phyloP scores from a whole-genome alignment of 169 alveolate species.

The Eimeria acervulina region DNA sequence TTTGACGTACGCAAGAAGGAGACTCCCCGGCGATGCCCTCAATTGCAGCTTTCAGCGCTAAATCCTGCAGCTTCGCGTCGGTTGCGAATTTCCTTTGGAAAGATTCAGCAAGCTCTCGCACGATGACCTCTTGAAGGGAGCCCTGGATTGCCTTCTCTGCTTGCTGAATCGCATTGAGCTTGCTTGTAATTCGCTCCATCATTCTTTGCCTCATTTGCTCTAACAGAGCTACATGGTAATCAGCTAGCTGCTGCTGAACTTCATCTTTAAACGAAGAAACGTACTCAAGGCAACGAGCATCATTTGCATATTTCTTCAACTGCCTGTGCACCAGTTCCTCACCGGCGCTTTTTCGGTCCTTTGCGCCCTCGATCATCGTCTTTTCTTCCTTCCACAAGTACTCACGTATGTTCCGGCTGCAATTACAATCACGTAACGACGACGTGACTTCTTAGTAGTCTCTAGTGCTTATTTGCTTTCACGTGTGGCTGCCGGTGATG shows the following conservation, averaged over 20 bases:
- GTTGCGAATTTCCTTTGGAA: conserved; percentile 30
- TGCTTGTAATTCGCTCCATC: conserved; percentile 64
- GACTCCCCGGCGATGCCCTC: conserved; percentile 70
- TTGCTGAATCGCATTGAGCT: conserved; percentile 82
- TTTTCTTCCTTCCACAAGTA: conserved; percentile 91
- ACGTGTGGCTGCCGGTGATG: neutral
- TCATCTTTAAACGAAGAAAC: conserved; percentile 84
- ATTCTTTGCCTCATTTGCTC: conserved; percentile 73
- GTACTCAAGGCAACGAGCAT: conserved; percentile 84
- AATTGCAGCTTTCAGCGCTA: conserved; percentile 80
- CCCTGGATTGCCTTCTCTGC: conserved; percentile 83
- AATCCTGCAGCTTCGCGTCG: conserved; percentile 76
- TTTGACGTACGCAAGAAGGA: conserved; percentile 56
- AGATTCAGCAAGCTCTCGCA: conserved; percentile 78
- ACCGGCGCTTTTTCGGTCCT: conserved; percentile 89
- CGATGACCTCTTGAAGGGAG: conserved; percentile 84
- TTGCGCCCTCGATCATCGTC: conserved; percentile 88
- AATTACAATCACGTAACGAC: neutral
- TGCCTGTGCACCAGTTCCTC: conserved; percentile 91
- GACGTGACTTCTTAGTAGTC: neutral
- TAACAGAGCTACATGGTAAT: conserved; percentile 81
- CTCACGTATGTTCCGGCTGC: conserved; percentile 89
- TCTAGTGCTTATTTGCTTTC: neutral
- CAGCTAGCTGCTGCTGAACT: conserved; percentile 82
- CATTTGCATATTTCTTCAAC: conserved; percentile 87